Conservation (phyloP, 23 red algal genomes). For the Gracilaria gracilis region DNA sequence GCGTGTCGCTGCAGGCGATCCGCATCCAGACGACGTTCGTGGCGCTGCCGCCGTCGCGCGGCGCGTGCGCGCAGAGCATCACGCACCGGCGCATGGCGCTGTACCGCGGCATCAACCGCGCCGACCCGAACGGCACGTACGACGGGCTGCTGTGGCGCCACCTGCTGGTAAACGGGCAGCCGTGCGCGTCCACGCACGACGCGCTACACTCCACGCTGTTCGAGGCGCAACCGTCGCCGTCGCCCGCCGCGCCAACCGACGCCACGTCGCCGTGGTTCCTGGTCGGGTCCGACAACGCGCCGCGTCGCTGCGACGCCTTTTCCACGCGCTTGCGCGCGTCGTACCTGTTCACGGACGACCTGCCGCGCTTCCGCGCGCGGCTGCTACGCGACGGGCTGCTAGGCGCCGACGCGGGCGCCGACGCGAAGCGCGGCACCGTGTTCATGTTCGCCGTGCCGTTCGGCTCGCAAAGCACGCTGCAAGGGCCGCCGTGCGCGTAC, state of each 20-base stretch:
- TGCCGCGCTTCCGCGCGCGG: background rate
- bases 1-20: background rate
- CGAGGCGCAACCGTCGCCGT: background rate
- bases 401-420: background rate
- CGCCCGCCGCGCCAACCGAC: background rate
- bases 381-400: background rate
- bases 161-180: background rate
- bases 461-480: background rate
- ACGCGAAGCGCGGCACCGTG: background rate
- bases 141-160: background rate
- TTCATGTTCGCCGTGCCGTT: constrained; percentile 2
- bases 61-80: background rate
- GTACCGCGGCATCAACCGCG: constrained; percentile 1
- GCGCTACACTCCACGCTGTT: background rate
- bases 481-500: background rate
- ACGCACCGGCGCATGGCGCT: background rate
- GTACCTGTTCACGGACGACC: constrained; percentile 6
- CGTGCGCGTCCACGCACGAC: background rate
- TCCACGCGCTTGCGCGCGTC: background rate
- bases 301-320: background rate
- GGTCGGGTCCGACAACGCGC: background rate
- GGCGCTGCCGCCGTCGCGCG: background rate
- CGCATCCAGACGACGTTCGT: background rate
- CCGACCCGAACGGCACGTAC: constrained; percentile 15
- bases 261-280: background rate